phyloP scores from a whole-genome alignment of 2,329 filamentous ascomycete genomes.

The Alternaria rosae region DNA sequence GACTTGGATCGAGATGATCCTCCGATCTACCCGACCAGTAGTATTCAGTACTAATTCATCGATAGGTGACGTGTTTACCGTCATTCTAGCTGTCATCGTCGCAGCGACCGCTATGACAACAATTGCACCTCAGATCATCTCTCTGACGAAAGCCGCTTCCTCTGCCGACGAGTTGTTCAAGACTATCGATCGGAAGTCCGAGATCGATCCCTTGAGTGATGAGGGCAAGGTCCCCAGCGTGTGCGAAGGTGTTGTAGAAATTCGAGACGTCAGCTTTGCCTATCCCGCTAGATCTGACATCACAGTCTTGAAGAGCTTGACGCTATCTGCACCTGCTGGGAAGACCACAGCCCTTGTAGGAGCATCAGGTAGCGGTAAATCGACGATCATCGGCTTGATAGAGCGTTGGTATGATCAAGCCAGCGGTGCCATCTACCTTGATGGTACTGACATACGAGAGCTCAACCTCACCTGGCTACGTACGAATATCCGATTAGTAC shows the following conservation, averaged over 20 bases:
- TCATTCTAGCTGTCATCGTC: conserved; percentile 46
- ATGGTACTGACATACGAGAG: conserved; percentile 69
- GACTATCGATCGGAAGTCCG: conserved; percentile 80
- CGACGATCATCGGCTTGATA: conserved; percentile 78
- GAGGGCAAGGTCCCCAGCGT: conserved; percentile 28
- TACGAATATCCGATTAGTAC: conserved; percentile 88
- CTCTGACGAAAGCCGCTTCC: conserved; percentile 52
- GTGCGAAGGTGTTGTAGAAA: conserved; percentile 66
- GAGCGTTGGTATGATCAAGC: conserved; percentile 63
- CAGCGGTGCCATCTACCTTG: conserved; percentile 34
- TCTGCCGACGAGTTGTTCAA: conserved; percentile 45
- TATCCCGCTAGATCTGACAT: conserved; percentile 94
- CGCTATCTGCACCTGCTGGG: conserved; percentile 79
- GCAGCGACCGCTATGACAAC: conserved; percentile 77
- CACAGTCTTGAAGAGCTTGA: conserved; percentile 83
- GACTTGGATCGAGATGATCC: neutral
- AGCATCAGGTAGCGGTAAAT: conserved; percentile 92
- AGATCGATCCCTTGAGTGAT: conserved; percentile 66
- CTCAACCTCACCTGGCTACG: conserved; percentile 90
- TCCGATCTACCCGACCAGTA: neutral
- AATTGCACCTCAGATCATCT: conserved; percentile 88
- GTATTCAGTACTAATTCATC: neutral
- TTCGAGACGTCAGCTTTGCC: conserved; percentile 84
- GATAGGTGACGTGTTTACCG: conserved; percentile 30
- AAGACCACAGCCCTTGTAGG: conserved; percentile 94